Conservation (phyloP, 2,329 filamentous ascomycete species). For the Aspergillus ibericus region DNA sequence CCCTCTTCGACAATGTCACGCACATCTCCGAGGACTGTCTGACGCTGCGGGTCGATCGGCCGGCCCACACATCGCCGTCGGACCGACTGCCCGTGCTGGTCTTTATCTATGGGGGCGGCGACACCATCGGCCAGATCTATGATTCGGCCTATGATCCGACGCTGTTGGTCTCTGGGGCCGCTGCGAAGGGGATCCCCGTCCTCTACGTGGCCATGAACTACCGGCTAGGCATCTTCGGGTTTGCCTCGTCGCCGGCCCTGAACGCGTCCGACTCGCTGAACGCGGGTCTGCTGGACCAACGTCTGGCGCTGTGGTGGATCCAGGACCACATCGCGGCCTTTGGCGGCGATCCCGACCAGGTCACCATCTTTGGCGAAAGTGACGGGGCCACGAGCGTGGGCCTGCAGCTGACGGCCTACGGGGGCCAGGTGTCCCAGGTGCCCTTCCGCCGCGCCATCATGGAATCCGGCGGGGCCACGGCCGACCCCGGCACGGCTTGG, state of each 20-base stretch:
- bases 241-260: neutral
- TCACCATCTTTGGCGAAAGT: constrained; percentile 7
- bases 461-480: neutral
- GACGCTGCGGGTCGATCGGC: neutral
- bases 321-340: constrained; percentile 3
- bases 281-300: neutral
- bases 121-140: neutral
- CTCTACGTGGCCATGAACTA: neutral
- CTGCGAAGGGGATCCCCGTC: neutral
- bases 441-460: neutral
- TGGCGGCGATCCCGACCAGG: neutral
- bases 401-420: neutral
- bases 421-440: neutral
- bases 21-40: neutral
- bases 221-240: neutral
- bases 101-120: constrained; percentile 1
- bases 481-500: neutral
- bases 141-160: neutral
- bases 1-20: neutral
- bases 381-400: neutral
- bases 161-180: neutral
- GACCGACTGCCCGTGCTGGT: neutral
- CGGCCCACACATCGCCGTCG: neutral
- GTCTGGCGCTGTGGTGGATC: neutral
- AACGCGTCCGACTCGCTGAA: neutral